A percentile compares a stretch with the other conserved stretches of the same genome.
These are phyloP conservation scores for Hypoxylon cercidicola DNA, from an alignment of 495 filamentous ascomycete genomes.

Conservation along the genomic window DNA sequence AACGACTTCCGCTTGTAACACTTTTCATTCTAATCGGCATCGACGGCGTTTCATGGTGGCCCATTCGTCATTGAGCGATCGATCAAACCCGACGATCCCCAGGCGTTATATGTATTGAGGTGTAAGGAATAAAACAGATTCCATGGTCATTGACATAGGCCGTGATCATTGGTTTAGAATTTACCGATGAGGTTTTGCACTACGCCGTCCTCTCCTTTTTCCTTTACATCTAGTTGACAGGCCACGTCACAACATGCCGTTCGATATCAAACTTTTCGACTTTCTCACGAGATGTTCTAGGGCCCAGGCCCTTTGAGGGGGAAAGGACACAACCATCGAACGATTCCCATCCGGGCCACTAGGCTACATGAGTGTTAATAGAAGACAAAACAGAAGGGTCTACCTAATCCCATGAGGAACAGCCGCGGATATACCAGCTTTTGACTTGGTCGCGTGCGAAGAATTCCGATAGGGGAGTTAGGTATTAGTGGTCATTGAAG, in stretches of 20 bases:
- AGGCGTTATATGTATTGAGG: constrained; percentile 52
- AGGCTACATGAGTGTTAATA: constrained; percentile 41
- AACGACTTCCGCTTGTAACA: constrained; percentile 59
- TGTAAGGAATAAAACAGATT: constrained; percentile 49
- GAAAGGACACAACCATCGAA: constrained; percentile 18
- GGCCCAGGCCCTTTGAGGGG: constrained; percentile 32
- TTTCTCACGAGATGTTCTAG: constrained; percentile 41
- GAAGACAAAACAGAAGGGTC: constrained; percentile 29
- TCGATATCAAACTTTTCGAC: constrained; percentile 36
- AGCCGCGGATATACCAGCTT: constrained; percentile 32
- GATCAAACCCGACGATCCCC: constrained; percentile 48
- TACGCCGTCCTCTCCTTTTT: constrained; percentile 62
- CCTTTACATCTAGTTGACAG: constrained; percentile 39
- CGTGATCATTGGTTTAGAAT: constrained; percentile 43
- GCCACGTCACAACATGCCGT: constrained; percentile 33
- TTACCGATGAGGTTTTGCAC: constrained; percentile 38
- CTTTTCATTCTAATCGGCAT: constrained; percentile 58
- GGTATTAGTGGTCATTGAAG: constrained; percentile 39
- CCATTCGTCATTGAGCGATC: constrained; percentile 56
- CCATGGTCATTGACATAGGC: constrained; percentile 42
- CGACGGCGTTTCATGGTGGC: constrained; percentile 61
- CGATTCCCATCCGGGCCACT: constrained; percentile 21
- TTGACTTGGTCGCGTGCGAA: constrained; percentile 33
- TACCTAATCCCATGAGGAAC: constrained; percentile 7
- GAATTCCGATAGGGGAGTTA: constrained; percentile 38